Conservation (phyloP, 352 stramenopile species). For the Globisporangium paroecandrum region DNA sequence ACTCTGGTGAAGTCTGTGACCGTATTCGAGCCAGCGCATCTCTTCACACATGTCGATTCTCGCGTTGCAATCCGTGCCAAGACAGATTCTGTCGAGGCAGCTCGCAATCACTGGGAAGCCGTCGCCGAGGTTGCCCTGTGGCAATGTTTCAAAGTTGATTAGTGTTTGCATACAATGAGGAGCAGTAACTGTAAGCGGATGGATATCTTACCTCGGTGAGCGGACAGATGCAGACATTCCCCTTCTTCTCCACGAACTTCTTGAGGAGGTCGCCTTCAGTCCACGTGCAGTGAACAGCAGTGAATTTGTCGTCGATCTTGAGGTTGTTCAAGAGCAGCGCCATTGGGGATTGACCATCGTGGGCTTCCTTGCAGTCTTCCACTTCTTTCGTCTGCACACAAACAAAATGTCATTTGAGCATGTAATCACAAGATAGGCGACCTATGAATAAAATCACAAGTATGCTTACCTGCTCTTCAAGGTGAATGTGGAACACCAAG, state of each 20-base stretch:
- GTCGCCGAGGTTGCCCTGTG: constrained; percentile 62
- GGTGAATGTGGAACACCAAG: constrained; percentile 68
- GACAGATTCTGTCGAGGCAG: constrained; percentile 60
- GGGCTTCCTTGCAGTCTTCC: constrained; percentile 62
- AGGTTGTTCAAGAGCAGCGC: constrained; percentile 58
- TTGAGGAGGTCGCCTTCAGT: constrained; percentile 52
- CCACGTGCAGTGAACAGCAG: constrained; percentile 75
- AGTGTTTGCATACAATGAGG: not conserved
- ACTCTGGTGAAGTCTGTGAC: constrained; percentile 60
- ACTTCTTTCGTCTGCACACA: constrained; percentile 56
- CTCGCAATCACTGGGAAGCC: constrained; percentile 67
- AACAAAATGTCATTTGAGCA: not conserved
- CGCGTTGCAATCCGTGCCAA: constrained; percentile 76
- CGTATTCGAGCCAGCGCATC: constrained; percentile 81
- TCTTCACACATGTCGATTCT: constrained; percentile 82
- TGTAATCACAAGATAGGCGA: not conserved
- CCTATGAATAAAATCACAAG: not conserved
- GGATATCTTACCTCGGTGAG: constrained; percentile 45
- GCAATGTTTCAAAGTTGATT: not conserved
- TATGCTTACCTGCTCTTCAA: constrained; percentile 43
- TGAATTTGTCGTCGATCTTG: constrained; percentile 71
- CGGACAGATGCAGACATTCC: constrained; percentile 75
- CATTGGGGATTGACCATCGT: constrained; percentile 62
- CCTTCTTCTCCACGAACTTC: constrained; percentile 53
- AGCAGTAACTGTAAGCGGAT: not conserved